Percentiles rank a stretch among this genome's conserved stretches.
phyloP scores from a whole-genome alignment of 305 asterid species.

The Fraxinus paxiana region DNA sequence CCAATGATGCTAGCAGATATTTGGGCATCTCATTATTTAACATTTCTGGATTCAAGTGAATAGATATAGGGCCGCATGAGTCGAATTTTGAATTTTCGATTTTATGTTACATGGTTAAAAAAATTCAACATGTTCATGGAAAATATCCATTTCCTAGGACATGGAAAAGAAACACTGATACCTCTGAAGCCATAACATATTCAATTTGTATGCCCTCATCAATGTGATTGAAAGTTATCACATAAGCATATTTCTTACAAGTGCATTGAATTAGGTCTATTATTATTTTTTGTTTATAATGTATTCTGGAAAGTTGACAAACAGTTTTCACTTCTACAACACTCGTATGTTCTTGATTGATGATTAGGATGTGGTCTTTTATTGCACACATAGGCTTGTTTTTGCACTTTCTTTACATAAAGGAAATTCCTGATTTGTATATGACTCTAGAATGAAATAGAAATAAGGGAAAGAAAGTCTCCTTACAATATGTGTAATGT shows the following conservation, averaged over 20 bases:
- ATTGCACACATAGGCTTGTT: background rate
- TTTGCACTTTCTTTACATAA: background rate
- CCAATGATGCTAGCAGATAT: background rate
- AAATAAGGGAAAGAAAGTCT: background rate
- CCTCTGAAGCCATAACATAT: background rate
- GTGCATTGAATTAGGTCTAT: background rate
- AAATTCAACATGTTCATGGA: background rate
- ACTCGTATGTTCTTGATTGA: background rate
- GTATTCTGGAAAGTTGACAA: background rate
- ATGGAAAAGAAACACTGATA: background rate
- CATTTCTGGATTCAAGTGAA: background rate
- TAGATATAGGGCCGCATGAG: background rate
- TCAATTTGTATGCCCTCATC: background rate
- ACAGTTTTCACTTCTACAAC: background rate
- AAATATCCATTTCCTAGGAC: background rate
- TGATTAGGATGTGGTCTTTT: background rate
- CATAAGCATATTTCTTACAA: background rate
- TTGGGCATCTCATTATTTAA: background rate
- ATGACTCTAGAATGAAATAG: background rate
- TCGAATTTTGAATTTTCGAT: background rate
- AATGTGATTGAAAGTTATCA: background rate
- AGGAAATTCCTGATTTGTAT: background rate
- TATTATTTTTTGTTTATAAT: background rate
- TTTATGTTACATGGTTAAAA: background rate
- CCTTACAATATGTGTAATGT: background rate